Percentiles rank a stretch among this genome's conserved stretches.
Conservation (phyloP, 148 eudicot genomes). For the Spergularia bocconei region DNA sequence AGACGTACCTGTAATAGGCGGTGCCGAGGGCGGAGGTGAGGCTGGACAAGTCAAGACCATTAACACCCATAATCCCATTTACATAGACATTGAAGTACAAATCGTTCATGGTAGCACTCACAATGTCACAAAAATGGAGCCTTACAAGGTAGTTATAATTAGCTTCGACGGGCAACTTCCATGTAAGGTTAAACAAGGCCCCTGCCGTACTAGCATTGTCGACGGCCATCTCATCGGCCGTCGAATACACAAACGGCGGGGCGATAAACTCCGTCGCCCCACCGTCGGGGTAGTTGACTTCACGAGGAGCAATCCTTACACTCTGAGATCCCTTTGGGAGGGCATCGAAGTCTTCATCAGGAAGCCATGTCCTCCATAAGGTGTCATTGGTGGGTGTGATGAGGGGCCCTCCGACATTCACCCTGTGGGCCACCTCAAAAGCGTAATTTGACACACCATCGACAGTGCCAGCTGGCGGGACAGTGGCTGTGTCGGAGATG, state of each 20-base stretch:
- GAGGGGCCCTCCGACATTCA: conserved; percentile 56
- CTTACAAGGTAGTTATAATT: conserved; percentile 50
- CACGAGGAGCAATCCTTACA: conserved; percentile 27
- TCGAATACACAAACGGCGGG: conserved; percentile 48
- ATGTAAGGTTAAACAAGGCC: conserved; percentile 50
- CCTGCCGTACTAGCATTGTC: conserved; percentile 29
- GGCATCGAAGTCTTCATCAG: conserved; percentile 36
- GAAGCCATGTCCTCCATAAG: conserved; percentile 48
- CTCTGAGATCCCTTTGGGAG: conserved; percentile 41
- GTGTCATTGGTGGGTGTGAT: conserved; percentile 52
- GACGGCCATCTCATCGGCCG: conserved; percentile 40
- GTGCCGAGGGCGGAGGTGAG: conserved; percentile 41
- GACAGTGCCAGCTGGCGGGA: conserved; percentile 31
- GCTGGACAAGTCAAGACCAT: conserved; percentile 46
- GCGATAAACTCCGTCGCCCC: conserved; percentile 49
- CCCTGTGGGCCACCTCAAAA: conserved; percentile 40
- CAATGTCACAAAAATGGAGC: conserved; percentile 64
- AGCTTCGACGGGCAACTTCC: conserved; percentile 52
- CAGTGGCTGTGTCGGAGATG: conserved; percentile 32
- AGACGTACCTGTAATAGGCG: conserved; percentile 42
- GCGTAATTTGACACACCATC: conserved; percentile 29
- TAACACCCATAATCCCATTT: conserved; percentile 42
- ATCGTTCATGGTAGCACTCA: conserved; percentile 39
- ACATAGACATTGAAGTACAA: conserved; percentile 56
- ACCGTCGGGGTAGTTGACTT: conserved; percentile 39